Evolutionary conservation across 2,329 filamentous ascomycete genomes (phyloP), one percentile per base, ranked within the genome.

Genomic region (Cladobotryum mycophilum): DNA sequence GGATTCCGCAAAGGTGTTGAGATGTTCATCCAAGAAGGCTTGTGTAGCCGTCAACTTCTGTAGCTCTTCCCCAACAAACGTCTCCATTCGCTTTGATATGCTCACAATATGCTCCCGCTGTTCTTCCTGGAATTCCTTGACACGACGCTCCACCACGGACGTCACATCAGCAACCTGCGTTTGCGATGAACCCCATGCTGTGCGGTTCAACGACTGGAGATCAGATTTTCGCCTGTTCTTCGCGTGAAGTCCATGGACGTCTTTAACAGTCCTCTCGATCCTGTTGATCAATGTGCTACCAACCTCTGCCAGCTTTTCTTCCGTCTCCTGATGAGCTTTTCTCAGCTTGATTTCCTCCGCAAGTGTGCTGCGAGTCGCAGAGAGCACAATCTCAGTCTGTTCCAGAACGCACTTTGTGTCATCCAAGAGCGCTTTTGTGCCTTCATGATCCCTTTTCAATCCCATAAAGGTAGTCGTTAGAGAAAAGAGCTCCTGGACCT

Each of bases 181-280:
- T 55, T 92, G 86, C 1, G 89, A 89, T 9, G 83, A 77, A 14
- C 80, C 75, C 93, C 93, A 99, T 2, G 81, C 81, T 49, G 82
- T 79, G 20, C 88, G 80, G 67, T 99, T 97, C 45, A 87, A 70
- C 4, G 76, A 76, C 55, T 96, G 90, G 2, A 97, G 76, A 56
- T 95, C 86, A 0, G 89, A 90, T 62, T 89, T 90, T 47, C 93
- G 82, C 60, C 82, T 82, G 56, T 96, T 84, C 68, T 99, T 99
- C 7, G 88, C 88, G 56, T 89, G 88, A 13, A 97, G 76, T 2
- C 86, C 86, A 53, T 83, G 79, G 9, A 97, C 85, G 67, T 97
- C 90, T 37, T 78, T 74, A 1, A 95, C 87, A 0, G 91, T 93
- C 59, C 78, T 82, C 40, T 83, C 79, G 17, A 99, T 75, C 1